Evolutionary conservation across 768 basidiomycete species (phyloP).

Genomic region (Kwoniella mangroviensis): DNA sequence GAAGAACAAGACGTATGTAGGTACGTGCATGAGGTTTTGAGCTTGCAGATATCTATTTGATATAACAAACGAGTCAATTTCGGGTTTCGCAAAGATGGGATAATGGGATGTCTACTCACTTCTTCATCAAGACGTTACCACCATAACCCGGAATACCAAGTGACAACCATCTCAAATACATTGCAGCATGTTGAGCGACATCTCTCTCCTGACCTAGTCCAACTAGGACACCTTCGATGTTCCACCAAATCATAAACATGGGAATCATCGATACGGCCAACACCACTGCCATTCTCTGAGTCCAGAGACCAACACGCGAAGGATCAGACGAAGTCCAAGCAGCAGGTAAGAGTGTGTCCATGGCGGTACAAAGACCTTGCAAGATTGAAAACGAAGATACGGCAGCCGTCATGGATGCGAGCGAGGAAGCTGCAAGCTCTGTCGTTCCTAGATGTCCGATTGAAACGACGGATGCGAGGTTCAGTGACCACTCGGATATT

Average conservation of each 20-base stretch:
- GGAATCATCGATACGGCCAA: constrained; percentile 56
- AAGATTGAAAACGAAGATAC: constrained; percentile 78
- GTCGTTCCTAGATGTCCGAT: constrained; percentile 90
- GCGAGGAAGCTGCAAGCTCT: constrained; percentile 79
- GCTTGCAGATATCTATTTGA: constrained; percentile 72
- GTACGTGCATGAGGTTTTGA: constrained; percentile 81
- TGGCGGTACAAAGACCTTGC: constrained; percentile 77
- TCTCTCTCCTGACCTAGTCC: constrained; percentile 68
- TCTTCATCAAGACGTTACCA: constrained; percentile 65
- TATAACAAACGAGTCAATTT: no score
- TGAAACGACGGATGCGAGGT: constrained; percentile 79
- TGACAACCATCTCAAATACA: constrained; percentile 76
- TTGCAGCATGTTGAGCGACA: constrained; percentile 74
- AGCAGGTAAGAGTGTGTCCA: constrained; percentile 91
- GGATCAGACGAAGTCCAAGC: constrained; percentile 92
- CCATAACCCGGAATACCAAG: constrained; percentile 79
- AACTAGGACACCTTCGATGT: constrained; percentile 77
- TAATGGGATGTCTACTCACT: constrained; percentile 37
- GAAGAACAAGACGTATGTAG: constrained; percentile 78
- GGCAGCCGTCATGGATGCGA: constrained; percentile 58
- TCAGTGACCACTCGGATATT: constrained; percentile 74
- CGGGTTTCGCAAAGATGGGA: no score
- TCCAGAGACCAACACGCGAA: constrained; percentile 83
- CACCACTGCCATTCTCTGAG: constrained; percentile 73
- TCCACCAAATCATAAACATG: constrained; percentile 77